Evolutionary conservation across 2,329 filamentous ascomycete genomes (phyloP), one percentile per base, ranked within the genome.

Genomic region (Coniella lustricola): DNA sequence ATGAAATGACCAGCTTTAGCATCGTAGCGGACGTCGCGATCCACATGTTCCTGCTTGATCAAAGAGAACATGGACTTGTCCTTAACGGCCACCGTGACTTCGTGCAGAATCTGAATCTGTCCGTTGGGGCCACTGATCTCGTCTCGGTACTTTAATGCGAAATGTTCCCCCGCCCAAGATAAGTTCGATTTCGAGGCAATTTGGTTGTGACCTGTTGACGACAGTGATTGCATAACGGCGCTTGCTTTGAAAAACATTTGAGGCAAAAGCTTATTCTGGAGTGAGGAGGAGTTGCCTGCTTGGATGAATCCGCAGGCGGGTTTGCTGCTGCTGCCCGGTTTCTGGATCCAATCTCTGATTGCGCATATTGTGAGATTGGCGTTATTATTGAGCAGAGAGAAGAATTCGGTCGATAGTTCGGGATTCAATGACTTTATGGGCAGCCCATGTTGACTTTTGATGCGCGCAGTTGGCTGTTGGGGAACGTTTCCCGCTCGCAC

Each of bases 21-120:
- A 54, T 78, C 75, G 62, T 85, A 87, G 3, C 72, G 73, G 20
- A 89, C 77, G 56, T 85, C 78, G 3, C 70, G 69, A 55, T 84
- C 81, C 20, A 81, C 70, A 38, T 71, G 72, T 9, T 71, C 70
- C 55, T 71, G 71, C 55, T 71, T 72, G 10, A 84, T 70, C n/a
- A 74, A 67, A 35, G 67, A 67, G 57, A 83, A 81, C 51, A 75
- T 77, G 5, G 67, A 57, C n/a, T 70, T 73, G 49, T 76, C 73
- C 9, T 68, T 66, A 14, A 82, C 76, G 21, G 67, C 68, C 34
- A 83, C 69, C n/a, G 74, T 70, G 9, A 77, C 79, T 46, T 79
- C 75, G 2, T 73, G 69, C 12, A 73, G 60, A 33, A 70, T 67
- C 10, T 62, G 62, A 13, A 76, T 59, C 20, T 44, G 51, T 3